Percentiles rank a stretch among this genome's conserved stretches.
Conservation (phyloP, 2,329 filamentous ascomycete species). For the Penicillium sp. region DNA sequence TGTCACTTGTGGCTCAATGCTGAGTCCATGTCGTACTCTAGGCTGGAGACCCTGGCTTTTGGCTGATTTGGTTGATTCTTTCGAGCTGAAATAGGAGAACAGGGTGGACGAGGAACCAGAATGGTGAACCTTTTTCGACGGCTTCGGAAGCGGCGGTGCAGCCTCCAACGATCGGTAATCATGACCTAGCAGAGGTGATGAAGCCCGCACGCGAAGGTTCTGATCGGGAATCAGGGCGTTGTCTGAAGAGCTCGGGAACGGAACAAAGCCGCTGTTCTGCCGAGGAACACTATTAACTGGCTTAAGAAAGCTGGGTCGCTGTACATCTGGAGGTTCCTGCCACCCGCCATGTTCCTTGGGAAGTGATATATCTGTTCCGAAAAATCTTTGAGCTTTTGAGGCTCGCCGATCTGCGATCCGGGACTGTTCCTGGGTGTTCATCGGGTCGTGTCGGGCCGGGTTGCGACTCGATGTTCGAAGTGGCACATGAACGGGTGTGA, state of each 20-base stretch:
- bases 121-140: conserved; percentile 39
- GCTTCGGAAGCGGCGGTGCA: conserved; percentile 32
- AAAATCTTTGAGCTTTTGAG: conserved; percentile 34
- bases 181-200: conserved; percentile 47
- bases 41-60: conserved; percentile 28
- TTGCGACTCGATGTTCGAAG: conserved; percentile 23
- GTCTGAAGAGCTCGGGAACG: conserved; percentile 25
- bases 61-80: conserved; percentile 41
- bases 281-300: conserved; percentile 37
- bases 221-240: conserved; percentile 23
- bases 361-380: conserved; percentile 30
- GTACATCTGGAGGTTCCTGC: conserved; percentile 25
- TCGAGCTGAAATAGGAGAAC: conserved; percentile 48
- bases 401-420: conserved; percentile 19
- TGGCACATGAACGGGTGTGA: conserved; percentile 20
- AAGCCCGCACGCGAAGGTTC: conserved; percentile 43
- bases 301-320: conserved; percentile 41
- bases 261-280: conserved; percentile 24
- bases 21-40: conserved; percentile 17
- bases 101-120: conserved; percentile 47
- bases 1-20: conserved; percentile 21
- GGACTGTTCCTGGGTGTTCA: conserved; percentile 20
- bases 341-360: conserved; percentile 22
- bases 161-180: conserved; percentile 32
- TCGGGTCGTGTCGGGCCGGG: conserved; percentile 8